phyloP scores from a whole-genome alignment of 2,329 filamentous ascomycete species.

The Myriosclerotinia curreyana region DNA sequence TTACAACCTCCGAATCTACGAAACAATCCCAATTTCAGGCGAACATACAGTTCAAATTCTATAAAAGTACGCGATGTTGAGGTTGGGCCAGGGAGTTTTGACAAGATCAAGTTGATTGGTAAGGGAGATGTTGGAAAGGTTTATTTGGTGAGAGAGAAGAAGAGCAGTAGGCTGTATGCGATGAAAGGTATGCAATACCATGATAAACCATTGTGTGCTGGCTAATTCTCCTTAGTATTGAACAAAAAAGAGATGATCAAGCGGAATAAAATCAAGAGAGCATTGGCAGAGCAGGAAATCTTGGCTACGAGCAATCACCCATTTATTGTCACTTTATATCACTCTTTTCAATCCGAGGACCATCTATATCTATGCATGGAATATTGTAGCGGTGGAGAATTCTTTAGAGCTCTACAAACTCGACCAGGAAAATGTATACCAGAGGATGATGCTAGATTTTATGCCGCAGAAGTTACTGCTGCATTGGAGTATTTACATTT shows the following conservation, averaged over 20 bases:
- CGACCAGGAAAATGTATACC: slow-evolving; percentile 95
- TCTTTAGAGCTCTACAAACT: slow-evolving; percentile 94
- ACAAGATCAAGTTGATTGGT: slow-evolving; percentile 99
- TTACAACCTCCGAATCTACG: slow-evolving; percentile 66
- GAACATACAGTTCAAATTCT: slow-evolving; percentile 98
- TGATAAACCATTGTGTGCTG: background rate
- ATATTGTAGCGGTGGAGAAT: slow-evolving; percentile 97
- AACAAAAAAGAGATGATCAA: slow-evolving; percentile 99
- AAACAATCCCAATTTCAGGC: slow-evolving; percentile 73
- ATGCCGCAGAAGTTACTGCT: slow-evolving; percentile 94
- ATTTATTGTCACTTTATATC: slow-evolving; percentile 97
- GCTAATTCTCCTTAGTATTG: slow-evolving; percentile 60
- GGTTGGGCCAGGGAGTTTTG: slow-evolving; percentile 90
- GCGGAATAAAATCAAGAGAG: slow-evolving; percentile 99
- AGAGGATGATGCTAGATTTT: slow-evolving; percentile 95
- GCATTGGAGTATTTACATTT: slow-evolving; percentile 94
- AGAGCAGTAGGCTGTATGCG: slow-evolving; percentile 89
- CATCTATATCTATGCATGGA: slow-evolving; percentile 99
- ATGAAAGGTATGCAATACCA: slow-evolving; percentile 78
- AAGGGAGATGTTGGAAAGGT: slow-evolving; percentile 99
- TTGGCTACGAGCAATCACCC: slow-evolving; percentile 97
- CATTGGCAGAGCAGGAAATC: slow-evolving; percentile 95
- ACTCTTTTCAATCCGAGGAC: slow-evolving; percentile 98
- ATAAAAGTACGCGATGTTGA: slow-evolving; percentile 98
- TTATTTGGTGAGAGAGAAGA: slow-evolving; percentile 96